Base-by-base conservation (phyloP, 2,329 filamentous ascomycete genomes). In the Hypoxylon rubiginosum region DNA sequence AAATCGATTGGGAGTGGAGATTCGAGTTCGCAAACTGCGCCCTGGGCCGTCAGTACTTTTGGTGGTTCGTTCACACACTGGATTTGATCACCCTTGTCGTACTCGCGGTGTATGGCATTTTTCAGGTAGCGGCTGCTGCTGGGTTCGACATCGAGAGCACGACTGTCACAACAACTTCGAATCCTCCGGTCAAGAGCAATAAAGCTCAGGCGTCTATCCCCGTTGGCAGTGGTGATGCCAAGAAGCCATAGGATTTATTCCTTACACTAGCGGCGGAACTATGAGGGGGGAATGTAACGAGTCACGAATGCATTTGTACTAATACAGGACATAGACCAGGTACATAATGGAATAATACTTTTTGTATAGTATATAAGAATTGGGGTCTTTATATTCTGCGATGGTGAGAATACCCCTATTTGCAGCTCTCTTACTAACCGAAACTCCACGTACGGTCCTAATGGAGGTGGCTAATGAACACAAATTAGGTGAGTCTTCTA, bases 21-120 rank as follows among this genome's bases (percentile, higher is more conserved):
- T 92, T 92, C 71, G 92, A 95, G 72, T 96, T 96, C 72, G 84
- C 83, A 8, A 91, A 88, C 68, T 99, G 96, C 76, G 84, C 87
- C 2, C 81, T 97, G 36, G 96, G 96, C 0, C 88, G 90, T 24
- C 95, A 97, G 84, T 93, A 97, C 81, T 85, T 94, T 56, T 99
- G 96, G 96, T 99, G 96, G 96, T 85, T 88, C 4, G 89, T 96
- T 5, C 94, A 98, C 82, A 84, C 94, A 49, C 66, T 93, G 34
- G 90, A 93, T 75, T 69, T 93, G 7, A 74, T 83, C 59, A 79
- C 81, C 1, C 39, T 84, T 1, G 49, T 81, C 5, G 74, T 73
- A 13, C 66, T 77, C 0, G 19, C 76, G 1, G 68, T 68, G 4
- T 79, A 79, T 54, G 73, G 65, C 5, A 59, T 69, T 15, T 61